Evolutionary conservation across 768 basidiomycete genomes (phyloP), one percentile per base, ranked within the genome.

Genomic region (Omphalotus guepiniiformis): DNA sequence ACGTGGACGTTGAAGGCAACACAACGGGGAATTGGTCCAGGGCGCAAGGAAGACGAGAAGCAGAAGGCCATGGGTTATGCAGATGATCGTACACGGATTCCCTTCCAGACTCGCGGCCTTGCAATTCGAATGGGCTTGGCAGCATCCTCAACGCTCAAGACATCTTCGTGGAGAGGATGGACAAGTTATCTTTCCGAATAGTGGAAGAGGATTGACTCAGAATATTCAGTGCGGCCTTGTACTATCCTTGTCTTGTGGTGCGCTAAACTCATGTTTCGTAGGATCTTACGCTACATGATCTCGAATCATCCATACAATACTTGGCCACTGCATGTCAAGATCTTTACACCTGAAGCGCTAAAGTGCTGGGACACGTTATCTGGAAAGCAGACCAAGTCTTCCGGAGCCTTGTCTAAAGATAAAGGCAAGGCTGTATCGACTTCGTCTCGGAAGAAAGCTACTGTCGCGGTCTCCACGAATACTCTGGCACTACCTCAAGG

Each of bases 91-190:
- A 1, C 76, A 88, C 59, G 90, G 89, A 4, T 91, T 93, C 55
- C 87, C 88, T 1, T 87, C 84, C 47, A 81, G 79, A 60, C 62
- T 76, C 36, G 76, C 85, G 2, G 88, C 90, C 9, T 64, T 81
- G 19, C 79, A 88, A 63, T 90, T 90, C 55, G 87, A 89, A 66
- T 90, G 85, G 86, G 82, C 83, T 23, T 92, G 88, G 88, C 88
- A 90, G 60, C 83, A 90, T 61, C 85, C 85, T 8, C 71, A 83
- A 52, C 63, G 75, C 21, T 82, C 84, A 1, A 68, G 85, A n/a
- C 83, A 85, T 64, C 66, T 88, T 15, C 74, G 77, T 25, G 72
- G 73, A 46, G 55, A 57, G 12, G 48, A 63, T 27, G 76, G 74
- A 4, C 64, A 66, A 42, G 58, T 65, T 2, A 50, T 76, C 11